Evolutionary conservation across 2,329 filamentous ascomycete species (phyloP), one percentile per base, ranked within the genome.

Genomic region (Tolypocladium ovalisporum): DNA sequence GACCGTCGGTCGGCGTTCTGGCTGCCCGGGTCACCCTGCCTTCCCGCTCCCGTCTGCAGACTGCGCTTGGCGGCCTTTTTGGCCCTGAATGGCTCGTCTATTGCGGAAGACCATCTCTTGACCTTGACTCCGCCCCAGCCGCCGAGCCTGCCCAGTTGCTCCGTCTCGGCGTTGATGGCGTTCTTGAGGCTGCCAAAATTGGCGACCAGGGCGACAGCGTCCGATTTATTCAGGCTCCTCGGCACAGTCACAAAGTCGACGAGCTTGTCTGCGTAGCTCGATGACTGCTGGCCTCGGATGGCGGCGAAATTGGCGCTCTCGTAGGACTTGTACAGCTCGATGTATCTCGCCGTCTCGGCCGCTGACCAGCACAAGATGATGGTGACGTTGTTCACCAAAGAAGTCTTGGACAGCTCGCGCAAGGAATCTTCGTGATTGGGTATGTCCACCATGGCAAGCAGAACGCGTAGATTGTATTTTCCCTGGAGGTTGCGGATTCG

Each of bases 61-160:
- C 62, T 62, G 39, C 70, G 64, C 67, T 76, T 89, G n/a, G 80
- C 82, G 2, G 88, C 82, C 65, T 87, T 88, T 64, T 85, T 84
- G 6, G 87, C 84, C 58, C 90, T 77, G 65, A 97, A 97, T 0
- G 90, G 90, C 71, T 96, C 91, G 59, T 90, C 83, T 1, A 97
- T 88, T 12, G 88, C 87, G 57, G 78, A 81, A 63, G 82, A 87
- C 93, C 93, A 97, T 58, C 85, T 83, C 71, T 88, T 87, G 27
- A 97, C 90, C 73, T 99, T 99, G 75, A 90, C 91, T 72, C 95
- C 90, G 37, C 94, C 94, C 92, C 92, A 99, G 1, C 94, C 94
- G 35, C 86, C 82, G n/a, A 99, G 84, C 61, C 89, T 76, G 17
- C 85, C 84, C 39, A 99, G 81, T 71, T 96, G 89, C 68, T 97